Percentiles rank a stretch among this genome's conserved stretches.
phyloP scores from a whole-genome alignment of 352 stramenopile genomes.

The Pilasporangium apinafurcum region DNA sequence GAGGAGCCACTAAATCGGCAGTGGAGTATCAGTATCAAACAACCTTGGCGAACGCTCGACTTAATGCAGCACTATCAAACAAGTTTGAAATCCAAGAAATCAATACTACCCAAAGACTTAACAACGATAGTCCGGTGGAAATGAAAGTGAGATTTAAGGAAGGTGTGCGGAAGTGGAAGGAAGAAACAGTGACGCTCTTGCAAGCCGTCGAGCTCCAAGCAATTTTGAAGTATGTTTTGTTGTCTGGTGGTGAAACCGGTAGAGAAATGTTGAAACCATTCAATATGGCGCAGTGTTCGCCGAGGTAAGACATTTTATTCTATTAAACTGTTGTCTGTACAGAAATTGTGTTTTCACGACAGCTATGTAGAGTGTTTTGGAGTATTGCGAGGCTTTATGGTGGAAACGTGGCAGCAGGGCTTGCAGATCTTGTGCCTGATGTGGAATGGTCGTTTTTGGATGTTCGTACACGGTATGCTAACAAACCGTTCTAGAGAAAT shows the following conservation, averaged over 20 bases:
- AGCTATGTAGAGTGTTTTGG: slow-evolving; percentile 68
- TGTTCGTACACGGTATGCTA: slow-evolving; percentile 54
- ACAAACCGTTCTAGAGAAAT: too few species aligned
- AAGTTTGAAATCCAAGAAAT: slow-evolving; percentile 57
- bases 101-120: slow-evolving; percentile 10
- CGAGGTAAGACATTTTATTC: slow-evolving; percentile 22
- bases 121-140: slow-evolving; percentile 12
- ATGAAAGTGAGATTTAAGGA: slow-evolving; percentile 79
- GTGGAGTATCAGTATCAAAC: slow-evolving; percentile 81
- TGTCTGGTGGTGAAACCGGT: slow-evolving; percentile 71
- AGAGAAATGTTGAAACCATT: slow-evolving; percentile 88
- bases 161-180: slow-evolving; percentile 71
- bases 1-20: slow-evolving; percentile 59
- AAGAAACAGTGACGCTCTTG: slow-evolving; percentile 66
- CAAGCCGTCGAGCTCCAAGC: slow-evolving; percentile 61
- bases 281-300: slow-evolving; percentile 85
- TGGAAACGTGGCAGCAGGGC: slow-evolving; percentile 57
- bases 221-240: slow-evolving; percentile 77
- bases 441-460: slow-evolving; percentile 85
- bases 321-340: background rate
- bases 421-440: slow-evolving; percentile 64
- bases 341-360: too few species aligned
- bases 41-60: slow-evolving; percentile 57
- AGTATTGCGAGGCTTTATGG: slow-evolving; percentile 72
- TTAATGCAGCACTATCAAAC: slow-evolving; percentile 56